A percentile compares a stretch with the other conserved stretches of the same genome.
Conservation (phyloP, 179 eudicot species). For the Sideroxylon spinosum region DNA sequence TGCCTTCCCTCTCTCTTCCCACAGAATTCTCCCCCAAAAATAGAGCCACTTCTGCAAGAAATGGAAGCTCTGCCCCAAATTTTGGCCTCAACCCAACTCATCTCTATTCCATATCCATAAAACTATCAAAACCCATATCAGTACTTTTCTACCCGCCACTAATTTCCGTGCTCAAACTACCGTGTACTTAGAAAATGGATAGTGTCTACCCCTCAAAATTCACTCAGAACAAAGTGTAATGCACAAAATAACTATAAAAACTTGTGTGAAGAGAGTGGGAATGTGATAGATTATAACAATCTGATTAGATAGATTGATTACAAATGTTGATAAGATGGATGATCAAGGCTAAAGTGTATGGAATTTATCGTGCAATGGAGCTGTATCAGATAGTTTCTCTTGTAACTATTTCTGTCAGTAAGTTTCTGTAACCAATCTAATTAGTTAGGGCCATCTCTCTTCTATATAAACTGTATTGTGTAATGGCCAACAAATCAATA, state of each 20-base stretch:
- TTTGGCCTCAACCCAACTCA: constrained; percentile 27
- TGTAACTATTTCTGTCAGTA: too few species aligned
- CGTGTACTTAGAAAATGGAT: constrained; percentile 19
- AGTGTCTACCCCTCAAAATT: constrained; percentile 10
- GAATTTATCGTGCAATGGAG: too few species aligned
- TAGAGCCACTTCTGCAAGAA: background rate
- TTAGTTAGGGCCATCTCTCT: too few species aligned
- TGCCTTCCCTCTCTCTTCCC: background rate
- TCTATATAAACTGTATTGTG: too few species aligned
- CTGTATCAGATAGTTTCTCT: too few species aligned
- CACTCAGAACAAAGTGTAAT: background rate
- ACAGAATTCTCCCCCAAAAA: background rate
- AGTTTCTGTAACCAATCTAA: too few species aligned
- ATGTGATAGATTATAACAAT: constrained; percentile 17
- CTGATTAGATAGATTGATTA: constrained; percentile 27
- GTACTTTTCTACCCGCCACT: constrained; percentile 10
- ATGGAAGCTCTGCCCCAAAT: constrained; percentile 34
- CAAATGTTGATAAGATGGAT: too few species aligned
- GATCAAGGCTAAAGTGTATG: too few species aligned
- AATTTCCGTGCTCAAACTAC: constrained; percentile 18
- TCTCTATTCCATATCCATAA: constrained; percentile 30
- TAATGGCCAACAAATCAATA: too few species aligned
- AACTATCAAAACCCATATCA: constrained; percentile 26
- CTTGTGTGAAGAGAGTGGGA: constrained; percentile 1
- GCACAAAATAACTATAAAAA: background rate